Evolutionary conservation across 495 filamentous ascomycete species (phyloP).

Genomic region (Talaromyces thailandensis): DNA sequence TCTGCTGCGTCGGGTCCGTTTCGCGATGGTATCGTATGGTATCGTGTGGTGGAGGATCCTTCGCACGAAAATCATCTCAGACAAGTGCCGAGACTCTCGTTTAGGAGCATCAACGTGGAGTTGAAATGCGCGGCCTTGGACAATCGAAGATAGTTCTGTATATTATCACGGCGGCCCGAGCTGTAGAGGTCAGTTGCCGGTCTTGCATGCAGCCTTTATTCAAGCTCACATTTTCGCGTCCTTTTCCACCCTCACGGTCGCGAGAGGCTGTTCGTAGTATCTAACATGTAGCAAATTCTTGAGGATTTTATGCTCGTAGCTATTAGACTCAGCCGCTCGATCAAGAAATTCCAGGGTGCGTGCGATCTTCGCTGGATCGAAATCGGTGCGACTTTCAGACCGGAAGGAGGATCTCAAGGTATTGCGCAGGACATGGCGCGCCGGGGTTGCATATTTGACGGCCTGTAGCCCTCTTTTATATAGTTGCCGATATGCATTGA

Average conservation of each 20-base stretch:
- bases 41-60: neutral
- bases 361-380: slow-evolving; percentile 49
- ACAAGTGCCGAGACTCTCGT: slow-evolving; percentile 61
- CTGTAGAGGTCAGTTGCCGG: neutral
- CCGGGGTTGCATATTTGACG: slow-evolving; percentile 70
- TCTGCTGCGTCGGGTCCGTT: neutral
- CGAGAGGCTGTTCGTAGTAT: slow-evolving; percentile 43
- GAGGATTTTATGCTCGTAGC: slow-evolving; percentile 73
- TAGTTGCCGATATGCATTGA: slow-evolving; percentile 72
- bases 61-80: slow-evolving; percentile 36
- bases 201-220: neutral
- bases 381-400: slow-evolving; percentile 36
- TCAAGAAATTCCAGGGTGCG: slow-evolving; percentile 74
- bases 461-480: slow-evolving; percentile 66
- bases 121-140: slow-evolving; percentile 49
- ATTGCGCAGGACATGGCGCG: slow-evolving; percentile 55
- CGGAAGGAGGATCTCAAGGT: slow-evolving; percentile 67
- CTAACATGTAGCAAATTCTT: slow-evolving; percentile 60
- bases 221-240: slow-evolving; percentile 27
- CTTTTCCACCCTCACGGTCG: slow-evolving; percentile 15
- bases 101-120: slow-evolving; percentile 60
- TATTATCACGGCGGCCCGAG: slow-evolving; percentile 18
- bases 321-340: slow-evolving; percentile 52
- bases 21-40: neutral
- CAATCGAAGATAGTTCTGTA: slow-evolving; percentile 21